A percentile compares a stretch with the other conserved stretches of the same genome.
Conservation (phyloP, 2,329 filamentous ascomycete genomes). For the Fusarium pseudoanthophilum region DNA sequence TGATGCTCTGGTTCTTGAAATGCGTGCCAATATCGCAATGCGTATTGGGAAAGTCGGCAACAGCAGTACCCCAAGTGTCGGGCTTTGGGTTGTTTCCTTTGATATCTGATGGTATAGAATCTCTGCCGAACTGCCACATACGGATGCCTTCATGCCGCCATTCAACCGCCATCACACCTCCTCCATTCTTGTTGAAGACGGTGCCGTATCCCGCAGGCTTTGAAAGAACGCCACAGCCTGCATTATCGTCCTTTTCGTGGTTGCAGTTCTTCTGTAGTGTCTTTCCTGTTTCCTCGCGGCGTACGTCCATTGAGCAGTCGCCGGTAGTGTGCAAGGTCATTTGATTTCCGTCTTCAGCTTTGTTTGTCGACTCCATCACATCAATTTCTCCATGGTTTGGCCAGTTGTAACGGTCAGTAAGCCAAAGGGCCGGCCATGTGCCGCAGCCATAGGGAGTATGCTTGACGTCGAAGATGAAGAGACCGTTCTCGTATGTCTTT, state of each 20-base stretch:
- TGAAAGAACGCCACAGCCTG: slow-evolving; percentile 66
- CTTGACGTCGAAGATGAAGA: slow-evolving; percentile 75
- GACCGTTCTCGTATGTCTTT: slow-evolving; percentile 66
- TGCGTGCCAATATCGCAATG: slow-evolving; percentile 68
- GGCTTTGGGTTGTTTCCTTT: slow-evolving; percentile 65
- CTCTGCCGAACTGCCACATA: slow-evolving; percentile 68
- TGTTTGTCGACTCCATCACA: slow-evolving; percentile 68
- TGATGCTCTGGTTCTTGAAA: slow-evolving; percentile 73
- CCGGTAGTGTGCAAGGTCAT: slow-evolving; percentile 69
- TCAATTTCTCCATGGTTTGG: slow-evolving; percentile 73
- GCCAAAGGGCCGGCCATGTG: slow-evolving; percentile 74
- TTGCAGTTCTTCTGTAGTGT: slow-evolving; percentile 59
- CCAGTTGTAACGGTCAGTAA: slow-evolving; percentile 70
- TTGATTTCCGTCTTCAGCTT: slow-evolving; percentile 64
- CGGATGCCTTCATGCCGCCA: slow-evolving; percentile 70
- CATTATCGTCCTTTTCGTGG: slow-evolving; percentile 62
- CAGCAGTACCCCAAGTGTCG: slow-evolving; percentile 68
- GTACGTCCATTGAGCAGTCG: slow-evolving; percentile 63
- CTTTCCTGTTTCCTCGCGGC: slow-evolving; percentile 63
- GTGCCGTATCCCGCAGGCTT: slow-evolving; percentile 59
- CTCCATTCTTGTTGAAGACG: slow-evolving; percentile 63
- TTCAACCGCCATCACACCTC: slow-evolving; percentile 71
- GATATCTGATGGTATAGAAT: slow-evolving; percentile 63
- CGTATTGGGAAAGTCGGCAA: slow-evolving; percentile 73
- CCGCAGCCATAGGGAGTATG: slow-evolving; percentile 73